phyloP scores from a whole-genome alignment of 345 rosid genomes.

The Pugionium dolabratum region DNA sequence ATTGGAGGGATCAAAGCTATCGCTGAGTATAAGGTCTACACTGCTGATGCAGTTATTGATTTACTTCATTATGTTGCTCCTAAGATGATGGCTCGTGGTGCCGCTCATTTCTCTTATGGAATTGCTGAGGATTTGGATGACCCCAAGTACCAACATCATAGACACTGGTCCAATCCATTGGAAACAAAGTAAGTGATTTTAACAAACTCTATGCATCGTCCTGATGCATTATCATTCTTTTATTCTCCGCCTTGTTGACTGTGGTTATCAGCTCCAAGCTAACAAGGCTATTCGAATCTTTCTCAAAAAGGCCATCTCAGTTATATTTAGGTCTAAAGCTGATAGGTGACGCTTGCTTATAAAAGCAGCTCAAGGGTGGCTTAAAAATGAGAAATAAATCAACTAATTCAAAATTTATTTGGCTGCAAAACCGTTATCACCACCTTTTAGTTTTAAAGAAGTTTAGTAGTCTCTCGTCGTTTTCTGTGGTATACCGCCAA shows the following conservation, averaged over 20 bases:
- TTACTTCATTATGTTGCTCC: constrained; percentile 88
- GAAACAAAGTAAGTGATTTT: constrained; percentile 73
- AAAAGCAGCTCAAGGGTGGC: neutral
- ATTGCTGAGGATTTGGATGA: constrained; percentile 93
- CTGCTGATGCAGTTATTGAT: constrained; percentile 67
- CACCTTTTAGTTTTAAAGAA: neutral
- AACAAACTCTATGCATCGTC: neutral
- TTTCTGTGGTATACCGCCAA: neutral
- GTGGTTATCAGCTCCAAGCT: constrained; percentile 5
- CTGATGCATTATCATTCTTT: constrained; percentile 7
- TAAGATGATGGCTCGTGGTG: constrained; percentile 88
- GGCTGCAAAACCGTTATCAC: neutral
- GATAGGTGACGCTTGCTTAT: constrained; percentile 7
- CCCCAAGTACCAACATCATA: constrained; percentile 72
- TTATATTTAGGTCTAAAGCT: constrained; percentile 17
- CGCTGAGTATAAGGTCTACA: constrained; percentile 76
- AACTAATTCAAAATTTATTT: constrained; percentile 6
- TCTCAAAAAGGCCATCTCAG: constrained; percentile 7
- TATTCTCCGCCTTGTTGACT: constrained; percentile 6
- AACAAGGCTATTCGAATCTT: constrained; percentile 7
- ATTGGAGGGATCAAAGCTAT: constrained; percentile 77
- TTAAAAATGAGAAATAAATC: neutral
- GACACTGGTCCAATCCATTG: constrained; percentile 93
- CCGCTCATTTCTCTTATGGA: constrained; percentile 86
- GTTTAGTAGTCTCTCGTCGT: neutral